Conservation (phyloP, 2,329 filamentous ascomycete genomes). For the Fusarium lateritium region DNA sequence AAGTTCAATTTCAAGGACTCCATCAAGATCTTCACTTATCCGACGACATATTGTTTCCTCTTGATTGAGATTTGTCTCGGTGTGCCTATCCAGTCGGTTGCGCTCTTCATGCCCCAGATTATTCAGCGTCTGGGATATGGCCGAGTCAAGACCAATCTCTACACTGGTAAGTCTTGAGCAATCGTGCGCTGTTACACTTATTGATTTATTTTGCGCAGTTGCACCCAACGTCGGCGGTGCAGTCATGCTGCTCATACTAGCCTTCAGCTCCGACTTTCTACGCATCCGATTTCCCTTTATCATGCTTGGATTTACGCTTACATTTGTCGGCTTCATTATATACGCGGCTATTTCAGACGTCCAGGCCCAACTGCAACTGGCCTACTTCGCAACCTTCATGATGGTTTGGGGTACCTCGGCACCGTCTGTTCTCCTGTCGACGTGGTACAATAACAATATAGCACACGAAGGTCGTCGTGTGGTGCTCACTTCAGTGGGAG, state of each 20-base stretch:
- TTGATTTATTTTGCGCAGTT: neutral
- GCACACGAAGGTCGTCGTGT: fast-evolving
- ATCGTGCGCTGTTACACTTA: too few species aligned
- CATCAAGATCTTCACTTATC: conserved; percentile 24
- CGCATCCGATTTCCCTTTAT: conserved; percentile 17
- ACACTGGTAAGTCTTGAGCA: conserved; percentile 3
- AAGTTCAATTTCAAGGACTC: conserved; percentile 23
- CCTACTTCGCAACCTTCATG: conserved; percentile 26
- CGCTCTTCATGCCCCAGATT: conserved; percentile 26
- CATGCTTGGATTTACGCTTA: conserved; percentile 19
- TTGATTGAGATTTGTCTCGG: conserved; percentile 26
- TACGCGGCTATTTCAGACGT: conserved; percentile 26
- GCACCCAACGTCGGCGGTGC: conserved; percentile 18
- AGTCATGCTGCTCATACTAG: conserved; percentile 21
- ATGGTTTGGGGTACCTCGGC: conserved; percentile 30
- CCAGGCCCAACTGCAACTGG: conserved; percentile 6
- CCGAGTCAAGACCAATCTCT: conserved; percentile 14
- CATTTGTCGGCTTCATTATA: conserved; percentile 20
- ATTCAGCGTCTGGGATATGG: conserved; percentile 20
- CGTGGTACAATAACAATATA: conserved; percentile 6
- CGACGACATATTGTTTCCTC: conserved; percentile 24
- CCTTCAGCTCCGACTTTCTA: conserved; percentile 17
- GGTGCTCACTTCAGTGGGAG: conserved; percentile 17
- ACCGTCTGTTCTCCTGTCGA: conserved; percentile 10
- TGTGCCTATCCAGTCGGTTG: conserved; percentile 18